A percentile compares a stretch with the other conserved stretches of the same genome.
phyloP scores from a whole-genome alignment of 805 yeast species.

The Lipomyces starkeyi region DNA sequence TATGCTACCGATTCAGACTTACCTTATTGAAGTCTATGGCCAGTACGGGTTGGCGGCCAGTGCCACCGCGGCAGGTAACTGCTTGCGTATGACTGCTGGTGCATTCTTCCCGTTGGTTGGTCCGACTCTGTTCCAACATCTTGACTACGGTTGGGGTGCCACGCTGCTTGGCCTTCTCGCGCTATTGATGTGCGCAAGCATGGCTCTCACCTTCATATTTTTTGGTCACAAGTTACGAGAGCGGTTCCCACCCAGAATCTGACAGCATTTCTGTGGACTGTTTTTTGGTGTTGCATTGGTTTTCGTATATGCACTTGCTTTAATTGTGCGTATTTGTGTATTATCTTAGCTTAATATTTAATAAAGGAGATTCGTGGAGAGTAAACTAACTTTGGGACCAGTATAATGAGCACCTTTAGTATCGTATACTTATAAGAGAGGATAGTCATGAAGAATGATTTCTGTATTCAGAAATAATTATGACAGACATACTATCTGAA shows the following conservation, averaged over 20 bases:
- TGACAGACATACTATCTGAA: no score
- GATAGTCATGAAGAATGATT: no score
- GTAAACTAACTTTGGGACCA: no score
- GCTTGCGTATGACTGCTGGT: conserved; percentile 70
- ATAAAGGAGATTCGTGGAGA: no score
- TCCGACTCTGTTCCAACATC: conserved; percentile 47
- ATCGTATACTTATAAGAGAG: no score
- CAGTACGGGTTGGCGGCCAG: conserved; percentile 69
- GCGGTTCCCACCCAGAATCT: conserved; percentile 23
- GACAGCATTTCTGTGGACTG: background rate
- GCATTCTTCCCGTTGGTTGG: conserved; percentile 73
- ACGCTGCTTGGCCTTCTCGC: conserved; percentile 62
- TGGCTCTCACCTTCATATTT: conserved; percentile 21
- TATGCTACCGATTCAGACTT: conserved; percentile 49
- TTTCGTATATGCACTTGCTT: no score
- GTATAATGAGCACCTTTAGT: no score
- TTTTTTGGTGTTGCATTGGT: no score
- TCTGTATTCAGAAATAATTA: no score
- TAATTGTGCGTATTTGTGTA: no score
- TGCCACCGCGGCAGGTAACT: conserved; percentile 69
- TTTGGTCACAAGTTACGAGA: conserved; percentile 22
- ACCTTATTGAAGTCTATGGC: conserved; percentile 52
- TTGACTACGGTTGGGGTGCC: conserved; percentile 39
- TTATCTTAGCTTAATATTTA: no score
- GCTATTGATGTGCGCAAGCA: conserved; percentile 20